A percentile compares a stretch with the other conserved stretches of the same genome.
Conservation (phyloP, 352 stramenopile species). For the Phytopythium delawarense region DNA sequence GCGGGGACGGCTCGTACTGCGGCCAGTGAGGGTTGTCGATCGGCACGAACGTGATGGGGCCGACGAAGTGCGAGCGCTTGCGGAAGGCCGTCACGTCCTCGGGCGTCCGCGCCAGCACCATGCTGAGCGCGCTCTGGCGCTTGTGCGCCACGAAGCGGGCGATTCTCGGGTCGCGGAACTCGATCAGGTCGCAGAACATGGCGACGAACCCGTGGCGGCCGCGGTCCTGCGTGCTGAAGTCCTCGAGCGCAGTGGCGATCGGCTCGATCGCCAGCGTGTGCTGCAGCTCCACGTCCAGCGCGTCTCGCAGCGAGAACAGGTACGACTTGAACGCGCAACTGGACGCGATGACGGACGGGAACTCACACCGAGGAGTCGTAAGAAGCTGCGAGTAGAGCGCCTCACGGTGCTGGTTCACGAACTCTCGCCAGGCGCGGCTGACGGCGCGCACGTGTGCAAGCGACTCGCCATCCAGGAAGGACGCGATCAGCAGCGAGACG, state of each 20-base stretch:
- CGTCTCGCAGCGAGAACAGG: slow-evolving; percentile 36
- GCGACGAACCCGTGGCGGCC: slow-evolving; percentile 58
- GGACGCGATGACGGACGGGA: slow-evolving; percentile 37
- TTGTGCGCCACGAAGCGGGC: slow-evolving; percentile 51
- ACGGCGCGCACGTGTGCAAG: slow-evolving; percentile 39
- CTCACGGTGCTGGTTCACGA: slow-evolving; percentile 34
- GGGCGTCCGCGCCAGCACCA: slow-evolving; percentile 57
- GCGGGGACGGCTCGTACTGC: slow-evolving; percentile 33
- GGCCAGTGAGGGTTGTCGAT: slow-evolving; percentile 72
- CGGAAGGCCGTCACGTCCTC: slow-evolving; percentile 61
- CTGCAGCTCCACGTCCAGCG: slow-evolving; percentile 39
- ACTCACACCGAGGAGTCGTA: slow-evolving; percentile 16
- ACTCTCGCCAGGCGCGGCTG: slow-evolving; percentile 32
- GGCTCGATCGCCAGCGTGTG: slow-evolving; percentile 38
- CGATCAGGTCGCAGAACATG: slow-evolving; percentile 76
- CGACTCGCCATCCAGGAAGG: slow-evolving; percentile 44
- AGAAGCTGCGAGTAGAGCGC: slow-evolving; percentile 37
- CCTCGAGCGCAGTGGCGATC: slow-evolving; percentile 39
- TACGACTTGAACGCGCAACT: slow-evolving; percentile 49
- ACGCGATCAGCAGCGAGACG: slow-evolving; percentile 45
- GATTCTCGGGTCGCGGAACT: slow-evolving; percentile 55
- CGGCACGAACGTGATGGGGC: slow-evolving; percentile 62
- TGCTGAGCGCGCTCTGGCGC: slow-evolving; percentile 52
- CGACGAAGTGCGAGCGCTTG: slow-evolving; percentile 37
- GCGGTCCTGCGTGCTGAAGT: slow-evolving; percentile 46